These are phyloP conservation scores for Linnemannia elongata DNA, from an alignment of 192 early-diverging fungal genomes.

Conservation along the genomic window DNA sequence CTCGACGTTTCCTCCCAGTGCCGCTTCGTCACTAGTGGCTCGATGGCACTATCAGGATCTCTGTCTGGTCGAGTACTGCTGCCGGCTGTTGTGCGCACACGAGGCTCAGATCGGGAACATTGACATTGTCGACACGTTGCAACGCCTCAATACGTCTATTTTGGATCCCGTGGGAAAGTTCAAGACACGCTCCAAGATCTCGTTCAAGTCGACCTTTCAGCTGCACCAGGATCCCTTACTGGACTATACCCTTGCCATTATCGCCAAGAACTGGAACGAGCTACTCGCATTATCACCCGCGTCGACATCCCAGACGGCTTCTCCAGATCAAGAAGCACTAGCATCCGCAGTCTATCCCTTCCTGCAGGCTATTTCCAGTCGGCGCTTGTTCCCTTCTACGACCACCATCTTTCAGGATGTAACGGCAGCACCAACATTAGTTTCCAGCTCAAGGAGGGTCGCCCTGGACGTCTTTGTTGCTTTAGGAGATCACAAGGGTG, in stretches of 20 bases:
- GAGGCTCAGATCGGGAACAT: constrained; percentile 19
- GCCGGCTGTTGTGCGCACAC: constrained; percentile 20
- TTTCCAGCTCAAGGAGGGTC: constrained; percentile 7
- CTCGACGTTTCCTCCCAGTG: not conserved
- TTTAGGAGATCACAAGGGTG: constrained; percentile 5
- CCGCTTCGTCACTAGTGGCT: not conserved
- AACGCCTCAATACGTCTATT: constrained; percentile 25
- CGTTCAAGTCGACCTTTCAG: constrained; percentile 29
- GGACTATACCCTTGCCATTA: constrained; percentile 32
- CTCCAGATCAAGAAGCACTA: constrained; percentile 21
- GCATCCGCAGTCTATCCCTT: constrained; percentile 34
- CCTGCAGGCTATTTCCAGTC: constrained; percentile 17
- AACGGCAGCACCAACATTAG: not conserved
- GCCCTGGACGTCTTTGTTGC: constrained; percentile 26
- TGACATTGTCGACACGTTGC: constrained; percentile 18
- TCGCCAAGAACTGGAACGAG: constrained; percentile 30
- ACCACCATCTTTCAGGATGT: constrained; percentile 13
- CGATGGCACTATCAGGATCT: constrained; percentile 39
- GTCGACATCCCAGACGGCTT: not conserved
- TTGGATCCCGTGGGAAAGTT: not conserved
- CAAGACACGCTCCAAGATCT: not conserved
- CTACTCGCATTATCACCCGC: not conserved
- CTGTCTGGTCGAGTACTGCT: constrained; percentile 41
- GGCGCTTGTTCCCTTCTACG: constrained; percentile 35
- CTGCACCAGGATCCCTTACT: constrained; percentile 30